Evolutionary conservation across 2,329 filamentous ascomycete species (phyloP).

Genomic region (Chlorencoelia australis): DNA sequence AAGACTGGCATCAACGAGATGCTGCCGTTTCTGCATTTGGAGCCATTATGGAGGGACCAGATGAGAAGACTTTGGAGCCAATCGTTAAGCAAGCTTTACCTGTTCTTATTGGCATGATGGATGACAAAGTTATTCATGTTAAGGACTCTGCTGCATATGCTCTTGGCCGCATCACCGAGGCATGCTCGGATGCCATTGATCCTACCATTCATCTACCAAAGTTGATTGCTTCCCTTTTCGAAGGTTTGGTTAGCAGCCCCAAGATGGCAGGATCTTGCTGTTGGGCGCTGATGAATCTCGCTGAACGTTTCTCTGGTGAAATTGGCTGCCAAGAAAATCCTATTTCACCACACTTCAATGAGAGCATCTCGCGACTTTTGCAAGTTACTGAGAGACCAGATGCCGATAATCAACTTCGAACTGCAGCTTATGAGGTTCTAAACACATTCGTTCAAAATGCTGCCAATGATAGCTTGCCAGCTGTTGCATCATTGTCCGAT

Average conservation of each 20-base stretch:
- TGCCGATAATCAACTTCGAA: conserved; percentile 80
- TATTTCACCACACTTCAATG: conserved; percentile 84
- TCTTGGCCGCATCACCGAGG: conserved; percentile 90
- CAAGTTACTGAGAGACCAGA: conserved; percentile 75
- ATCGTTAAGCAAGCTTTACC: conserved; percentile 93
- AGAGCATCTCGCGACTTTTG: conserved; percentile 78
- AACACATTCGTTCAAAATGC: conserved; percentile 90
- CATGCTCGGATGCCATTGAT: conserved; percentile 85
- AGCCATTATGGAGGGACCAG: conserved; percentile 97
- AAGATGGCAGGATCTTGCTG: conserved; percentile 99
- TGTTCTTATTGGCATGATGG: conserved; percentile 84
- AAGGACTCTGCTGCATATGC: conserved; percentile 95
- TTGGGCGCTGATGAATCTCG: conserved; percentile 97
- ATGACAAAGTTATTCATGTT: conserved; percentile 80
- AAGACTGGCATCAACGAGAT: conserved; percentile 92
- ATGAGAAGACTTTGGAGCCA: conserved; percentile 82
- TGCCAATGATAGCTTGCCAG: conserved; percentile 71
- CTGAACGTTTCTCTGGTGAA: conserved; percentile 88
- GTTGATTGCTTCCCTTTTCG: conserved; percentile 81
- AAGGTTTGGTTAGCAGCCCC: conserved; percentile 77
- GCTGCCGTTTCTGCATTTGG: conserved; percentile 95
- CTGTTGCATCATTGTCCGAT: conserved; percentile 74
- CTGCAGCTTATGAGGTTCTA: conserved; percentile 92
- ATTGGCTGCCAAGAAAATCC: conserved; percentile 68
- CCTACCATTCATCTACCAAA: conserved; percentile 71